Base-by-base conservation (phyloP, 208 protist species). In the Acanthamoeba divionensis region DNA sequence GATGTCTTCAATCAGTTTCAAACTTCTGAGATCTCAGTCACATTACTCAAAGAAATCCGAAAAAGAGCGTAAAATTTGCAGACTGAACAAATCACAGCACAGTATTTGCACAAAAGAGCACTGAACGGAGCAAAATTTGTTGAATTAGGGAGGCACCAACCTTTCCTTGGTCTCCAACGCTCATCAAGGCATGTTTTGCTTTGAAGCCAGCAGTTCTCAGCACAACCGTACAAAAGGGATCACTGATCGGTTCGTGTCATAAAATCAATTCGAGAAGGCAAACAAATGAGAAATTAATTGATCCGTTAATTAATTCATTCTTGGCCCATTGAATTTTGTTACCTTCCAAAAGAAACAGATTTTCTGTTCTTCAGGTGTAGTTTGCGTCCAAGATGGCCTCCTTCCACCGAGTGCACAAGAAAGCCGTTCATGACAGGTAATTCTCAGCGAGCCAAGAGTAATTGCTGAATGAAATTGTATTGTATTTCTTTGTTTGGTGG, bases 141-240 rank as follows among this genome's bases (percentile, higher is more conserved):
- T n/a, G n/a, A n/a, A n/a, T n/a, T n/a, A n/a, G 57, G 57, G 33
- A 29, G 41, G 21, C 0, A 18, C 9, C 8, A 26, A 79, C 69
- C 69, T 79, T 79, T n/a, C 57, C 38, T 5, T 41, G 45, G 57
- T 79, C 18, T 54, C 57, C 45, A 15, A 54, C 69, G 41, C 38
- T 79, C 69, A 79, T 79, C 4, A 79, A 10, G 15, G 69, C 69
- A 55, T 79, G 69, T 29, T 79, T 79, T n/a, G 69, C 26, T 48
- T 79, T 79, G 41, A 79, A 79, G 8, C 69, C 69, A 38, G 50
- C 45, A n/a, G 69, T 79, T 29, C 69, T 41, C 36, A 79, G 41
- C 41, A 79, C 69, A 41, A 79, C 69, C 5, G 69, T 79, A 54
- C 69, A 79, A 38, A 57, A 48, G 1, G 69, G 31, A 54, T 79